Evolutionary conservation across 169 alveolate species (phyloP).

Genomic region (Plasmodium vinckei): DNA sequence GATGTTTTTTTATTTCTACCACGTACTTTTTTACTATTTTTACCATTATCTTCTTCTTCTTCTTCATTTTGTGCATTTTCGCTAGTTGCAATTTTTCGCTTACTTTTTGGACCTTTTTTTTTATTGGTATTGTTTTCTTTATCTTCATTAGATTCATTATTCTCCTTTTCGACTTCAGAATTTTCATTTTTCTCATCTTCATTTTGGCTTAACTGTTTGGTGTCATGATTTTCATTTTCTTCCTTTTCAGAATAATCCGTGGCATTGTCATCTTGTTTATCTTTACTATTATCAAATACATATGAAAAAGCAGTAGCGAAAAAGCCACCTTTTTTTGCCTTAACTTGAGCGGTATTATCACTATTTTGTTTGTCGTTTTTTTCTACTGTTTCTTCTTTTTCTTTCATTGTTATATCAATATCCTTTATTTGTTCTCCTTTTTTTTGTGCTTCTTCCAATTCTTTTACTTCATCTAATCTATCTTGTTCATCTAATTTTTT

Average conservation of each 20-base stretch:
- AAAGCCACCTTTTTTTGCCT: background rate
- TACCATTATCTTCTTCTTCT: too few species aligned
- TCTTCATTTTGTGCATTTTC: too few species aligned
- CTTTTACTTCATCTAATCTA: constrained; percentile 30
- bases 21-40: too few species aligned
- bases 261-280: background rate
- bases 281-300: background rate
- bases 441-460: constrained; percentile 27
- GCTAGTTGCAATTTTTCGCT: too few species aligned
- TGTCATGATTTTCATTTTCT: constrained; percentile 1
- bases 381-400: background rate
- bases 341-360: background rate
- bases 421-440: constrained; percentile 5
- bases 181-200: too few species aligned
- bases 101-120: too few species aligned
- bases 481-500: constrained; percentile 66
- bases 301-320: background rate
- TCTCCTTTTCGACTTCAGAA: too few species aligned
- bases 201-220: too few species aligned
- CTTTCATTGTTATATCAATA: background rate
- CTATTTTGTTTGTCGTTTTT: background rate
- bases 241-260: background rate
- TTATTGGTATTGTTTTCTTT: too few species aligned
- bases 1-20: too few species aligned
- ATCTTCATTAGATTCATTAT: too few species aligned